Conservation (phyloP, 129 eudicot species). For the Artemisia tridentata region DNA sequence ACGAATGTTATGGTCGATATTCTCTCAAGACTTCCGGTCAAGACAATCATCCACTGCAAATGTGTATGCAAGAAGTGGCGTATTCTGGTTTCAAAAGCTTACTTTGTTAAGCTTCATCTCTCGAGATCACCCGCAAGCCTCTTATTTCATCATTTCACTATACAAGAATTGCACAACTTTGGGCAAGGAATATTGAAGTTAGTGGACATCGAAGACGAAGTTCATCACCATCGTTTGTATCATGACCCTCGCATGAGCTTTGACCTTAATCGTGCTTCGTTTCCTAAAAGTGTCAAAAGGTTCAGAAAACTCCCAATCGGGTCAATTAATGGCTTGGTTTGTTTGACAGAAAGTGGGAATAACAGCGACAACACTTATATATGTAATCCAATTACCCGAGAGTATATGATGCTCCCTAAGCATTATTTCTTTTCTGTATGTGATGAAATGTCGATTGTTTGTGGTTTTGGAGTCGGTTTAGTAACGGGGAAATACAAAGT, state of each 20-base stretch:
- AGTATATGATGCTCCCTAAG: constrained; percentile 32
- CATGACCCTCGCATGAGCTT: constrained; percentile 16
- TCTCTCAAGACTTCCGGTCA: too few relatives aligned
- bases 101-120: constrained; percentile 31
- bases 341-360: constrained; percentile 18
- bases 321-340: constrained; percentile 32
- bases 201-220: constrained; percentile 22
- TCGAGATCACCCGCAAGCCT: constrained; percentile 36
- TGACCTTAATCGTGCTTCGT: constrained; percentile 14
- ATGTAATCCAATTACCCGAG: constrained; percentile 51
- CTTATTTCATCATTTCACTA: constrained; percentile 12
- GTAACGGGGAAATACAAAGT: constrained; percentile 31
- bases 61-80: constrained; percentile 42
- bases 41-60: too few relatives aligned
- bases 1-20: constrained; percentile 19
- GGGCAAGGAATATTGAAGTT: constrained; percentile 19
- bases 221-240: constrained; percentile 12
- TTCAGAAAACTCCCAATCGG: constrained; percentile 13
- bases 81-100: constrained; percentile 25
- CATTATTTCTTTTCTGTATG: background rate
- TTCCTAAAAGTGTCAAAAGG: background rate
- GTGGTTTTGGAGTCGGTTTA: constrained; percentile 38
- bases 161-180: background rate
- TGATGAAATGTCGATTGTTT: constrained; percentile 2
- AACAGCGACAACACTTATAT: constrained; percentile 23